phyloP scores from a whole-genome alignment of 208 protist species.

The Trypanosoma boissoni region DNA sequence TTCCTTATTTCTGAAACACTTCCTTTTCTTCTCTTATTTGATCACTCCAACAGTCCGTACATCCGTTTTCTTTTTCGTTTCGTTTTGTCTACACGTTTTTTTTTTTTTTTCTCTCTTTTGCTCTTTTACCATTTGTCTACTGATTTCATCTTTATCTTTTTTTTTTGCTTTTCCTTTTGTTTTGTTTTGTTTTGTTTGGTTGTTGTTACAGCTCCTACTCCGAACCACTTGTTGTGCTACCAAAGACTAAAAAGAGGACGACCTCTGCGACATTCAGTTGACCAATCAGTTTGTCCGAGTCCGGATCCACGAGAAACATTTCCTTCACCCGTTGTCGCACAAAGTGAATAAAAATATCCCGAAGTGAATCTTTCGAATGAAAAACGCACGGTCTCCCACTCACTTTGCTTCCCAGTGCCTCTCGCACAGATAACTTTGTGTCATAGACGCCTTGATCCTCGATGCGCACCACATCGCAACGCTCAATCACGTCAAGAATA shows the following conservation, averaged over 20 bases:
- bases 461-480: constrained; percentile 82
- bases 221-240: no score
- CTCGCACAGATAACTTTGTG: constrained; percentile 69
- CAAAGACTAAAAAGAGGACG: constrained; percentile 76
- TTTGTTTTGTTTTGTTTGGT: not conserved
- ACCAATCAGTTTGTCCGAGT: constrained; percentile 61
- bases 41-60: not conserved
- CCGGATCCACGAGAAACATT: constrained; percentile 79
- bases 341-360: constrained; percentile 86
- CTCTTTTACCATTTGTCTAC: not conserved
- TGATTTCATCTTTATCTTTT: not conserved
- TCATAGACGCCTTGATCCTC: constrained; percentile 90
- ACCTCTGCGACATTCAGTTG: constrained; percentile 79
- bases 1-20: not conserved
- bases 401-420: constrained; percentile 59
- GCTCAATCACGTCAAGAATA: constrained; percentile 79
- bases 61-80: not conserved
- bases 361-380: constrained; percentile 65
- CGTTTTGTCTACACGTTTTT: not conserved
- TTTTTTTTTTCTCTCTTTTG: constrained; percentile 1
- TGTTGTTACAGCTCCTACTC: no score
- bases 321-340: constrained; percentile 79
- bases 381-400: constrained; percentile 65
- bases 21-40: not conserved
- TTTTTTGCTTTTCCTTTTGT: not conserved